These are phyloP conservation scores for Themeda triandra DNA, from an alignment of 176 grass and related monocot species.

Conservation along the genomic window DNA sequence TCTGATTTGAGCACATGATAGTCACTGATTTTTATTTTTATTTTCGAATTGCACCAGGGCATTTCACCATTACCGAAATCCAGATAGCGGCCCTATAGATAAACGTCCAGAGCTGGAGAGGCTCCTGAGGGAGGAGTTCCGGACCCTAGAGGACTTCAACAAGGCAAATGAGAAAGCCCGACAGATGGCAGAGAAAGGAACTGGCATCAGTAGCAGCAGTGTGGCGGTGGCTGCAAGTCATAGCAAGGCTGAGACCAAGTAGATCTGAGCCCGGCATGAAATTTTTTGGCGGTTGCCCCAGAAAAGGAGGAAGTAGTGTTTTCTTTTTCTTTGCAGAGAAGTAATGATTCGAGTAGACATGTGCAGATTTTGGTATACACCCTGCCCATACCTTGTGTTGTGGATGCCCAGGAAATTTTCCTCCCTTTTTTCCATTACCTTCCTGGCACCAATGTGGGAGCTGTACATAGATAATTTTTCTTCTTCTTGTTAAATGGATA, in stretches of 20 bases:
- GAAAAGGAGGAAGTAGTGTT: constrained; percentile 29
- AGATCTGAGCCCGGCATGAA: constrained; percentile 21
- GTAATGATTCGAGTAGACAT: constrained; percentile 42
- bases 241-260: constrained; percentile 38
- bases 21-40: not conserved
- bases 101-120: constrained; percentile 74
- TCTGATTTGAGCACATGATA: not conserved
- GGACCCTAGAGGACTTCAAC: constrained; percentile 62
- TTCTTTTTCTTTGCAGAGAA: constrained; percentile 34
- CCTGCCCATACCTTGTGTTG: constrained; percentile 34
- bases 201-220: not conserved
- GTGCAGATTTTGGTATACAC: constrained; percentile 61
- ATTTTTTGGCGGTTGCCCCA: constrained; percentile 43
- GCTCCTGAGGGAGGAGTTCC: constrained; percentile 73
- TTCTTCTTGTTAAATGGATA: constrained; percentile 34
- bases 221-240: constrained; percentile 8
- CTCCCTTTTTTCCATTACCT: constrained; percentile 19
- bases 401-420: constrained; percentile 38
- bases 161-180: constrained; percentile 40
- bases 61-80: constrained; percentile 82
- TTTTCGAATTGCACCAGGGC: constrained; percentile 58
- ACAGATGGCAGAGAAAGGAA: constrained; percentile 34
- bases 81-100: constrained; percentile 35
- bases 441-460: constrained; percentile 33
- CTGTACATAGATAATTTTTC: constrained; percentile 67